Percentiles rank a stretch among this genome's conserved stretches.
Conservation (phyloP, 352 stramenopile genomes). For the Pythium grandisporangium region DNA sequence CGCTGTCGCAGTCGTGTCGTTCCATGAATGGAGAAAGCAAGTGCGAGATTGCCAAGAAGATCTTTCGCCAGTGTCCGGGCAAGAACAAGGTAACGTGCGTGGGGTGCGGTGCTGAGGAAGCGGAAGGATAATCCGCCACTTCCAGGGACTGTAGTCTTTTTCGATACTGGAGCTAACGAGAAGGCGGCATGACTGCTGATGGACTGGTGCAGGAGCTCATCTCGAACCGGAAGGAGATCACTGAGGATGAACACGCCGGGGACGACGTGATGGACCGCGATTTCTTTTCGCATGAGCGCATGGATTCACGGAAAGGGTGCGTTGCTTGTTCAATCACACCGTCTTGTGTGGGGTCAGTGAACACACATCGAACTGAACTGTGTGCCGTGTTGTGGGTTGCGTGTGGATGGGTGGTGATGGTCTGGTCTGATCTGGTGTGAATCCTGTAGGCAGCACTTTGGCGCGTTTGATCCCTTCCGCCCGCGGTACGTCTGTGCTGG, state of each 20-base stretch:
- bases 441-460: constrained; percentile 8
- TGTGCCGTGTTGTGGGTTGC: too few species aligned
- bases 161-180: background rate
- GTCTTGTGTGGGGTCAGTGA: too few species aligned
- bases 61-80: constrained; percentile 74
- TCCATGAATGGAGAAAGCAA: constrained; percentile 81
- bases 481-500: constrained; percentile 39
- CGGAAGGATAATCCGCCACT: background rate
- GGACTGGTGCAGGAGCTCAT: constrained; percentile 57
- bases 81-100: constrained; percentile 26
- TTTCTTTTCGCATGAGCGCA: constrained; percentile 64
- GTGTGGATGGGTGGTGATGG: background rate
- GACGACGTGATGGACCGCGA: constrained; percentile 32
- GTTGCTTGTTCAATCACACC: background rate
- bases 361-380: too few species aligned
- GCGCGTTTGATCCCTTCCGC: constrained; percentile 32
- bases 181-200: too few species aligned
- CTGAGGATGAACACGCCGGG: constrained; percentile 53
- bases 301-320: constrained; percentile 43
- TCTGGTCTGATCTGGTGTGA: background rate
- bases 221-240: constrained; percentile 69
- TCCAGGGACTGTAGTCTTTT: background rate
- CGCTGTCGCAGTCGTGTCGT: constrained; percentile 64
- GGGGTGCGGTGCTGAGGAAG: background rate
- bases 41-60: constrained; percentile 81